Base-by-base conservation (phyloP, 371 early-diverging fungal species). In the Dinochytrium kinnereticum region DNA sequence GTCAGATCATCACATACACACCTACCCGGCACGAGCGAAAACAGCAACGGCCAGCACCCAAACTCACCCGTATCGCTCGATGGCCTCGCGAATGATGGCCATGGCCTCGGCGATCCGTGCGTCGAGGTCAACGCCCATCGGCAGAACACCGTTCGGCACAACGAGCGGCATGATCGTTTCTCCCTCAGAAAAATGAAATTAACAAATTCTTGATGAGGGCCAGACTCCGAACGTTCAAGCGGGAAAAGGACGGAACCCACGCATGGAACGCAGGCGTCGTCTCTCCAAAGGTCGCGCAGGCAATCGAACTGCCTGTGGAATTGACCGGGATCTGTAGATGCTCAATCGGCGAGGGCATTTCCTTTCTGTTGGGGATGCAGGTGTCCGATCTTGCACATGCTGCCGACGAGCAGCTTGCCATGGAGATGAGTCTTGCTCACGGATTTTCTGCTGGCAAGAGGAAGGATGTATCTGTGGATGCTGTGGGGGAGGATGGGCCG, bases 11-110 rank as follows among this genome's bases (percentile, higher is more conserved):
- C 21, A 55, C 57, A 7, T 17, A 26, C 5, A 55, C 15, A 55
- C 10, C 26, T 7, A 26, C 26, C 26, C 10, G 57, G 10, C 30
- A 44, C n/a, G n/a, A n/a, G n/a, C n/a, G n/a, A n/a, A n/a, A n/a
- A n/a, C n/a, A n/a, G n/a, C n/a, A n/a, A n/a, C n/a, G n/a, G n/a
- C n/a, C n/a, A n/a, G n/a, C n/a, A n/a, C 21, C 31, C 21, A 37
- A 24, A 69, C 75, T n/a, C 3, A 75, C 75, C 75, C 75, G 38
- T 71, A 75, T n/a, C 38, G 36, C 1, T 26, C 7, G 1, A 70
- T 33, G 30, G 75, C 75, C 30, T 75, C 65, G 21, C 21, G 31
- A 15, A 66, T 68, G 33, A 50, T 33, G 7, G 15, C 39, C 28
- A 38, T 31, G 13, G 72, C 64, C 3, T 37, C 10, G 10, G 19